Evolutionary conservation across 129 eudicot genomes (phyloP).

Genomic region (Flaveria bidentis): DNA sequence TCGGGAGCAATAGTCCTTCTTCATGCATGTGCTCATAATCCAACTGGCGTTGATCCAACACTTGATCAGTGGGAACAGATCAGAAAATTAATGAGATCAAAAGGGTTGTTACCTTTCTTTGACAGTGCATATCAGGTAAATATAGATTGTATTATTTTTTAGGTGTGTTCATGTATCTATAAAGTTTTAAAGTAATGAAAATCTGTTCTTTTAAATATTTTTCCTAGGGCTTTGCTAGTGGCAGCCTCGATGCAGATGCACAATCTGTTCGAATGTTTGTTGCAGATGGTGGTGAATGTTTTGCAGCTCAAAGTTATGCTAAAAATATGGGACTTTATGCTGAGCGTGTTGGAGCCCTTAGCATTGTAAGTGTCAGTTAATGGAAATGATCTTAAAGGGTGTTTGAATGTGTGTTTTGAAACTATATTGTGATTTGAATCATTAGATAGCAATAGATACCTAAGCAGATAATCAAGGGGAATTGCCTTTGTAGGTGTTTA

Average conservation of each 20-base stretch:
- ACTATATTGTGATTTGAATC: too few species aligned
- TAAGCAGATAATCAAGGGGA: too few species aligned
- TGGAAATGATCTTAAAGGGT: too few species aligned
- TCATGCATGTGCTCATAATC: constrained; percentile 86
- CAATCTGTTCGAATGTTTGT: constrained; percentile 74
- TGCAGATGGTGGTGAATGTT: constrained; percentile 75
- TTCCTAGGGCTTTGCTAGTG: constrained; percentile 79
- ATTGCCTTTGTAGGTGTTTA: too few species aligned
- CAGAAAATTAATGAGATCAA: constrained; percentile 65
- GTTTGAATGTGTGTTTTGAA: too few species aligned
- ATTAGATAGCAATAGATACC: too few species aligned
- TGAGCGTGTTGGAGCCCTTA: constrained; percentile 83
- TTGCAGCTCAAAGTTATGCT: constrained; percentile 74
- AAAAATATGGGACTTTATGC: constrained; percentile 85
- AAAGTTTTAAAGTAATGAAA: not conserved
- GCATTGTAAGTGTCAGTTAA: constrained; percentile 47
- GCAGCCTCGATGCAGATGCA: constrained; percentile 75
- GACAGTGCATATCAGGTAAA: constrained; percentile 86
- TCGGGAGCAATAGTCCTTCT: constrained; percentile 75
- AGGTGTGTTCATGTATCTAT: not conserved
- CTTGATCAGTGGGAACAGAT: constrained; percentile 77
- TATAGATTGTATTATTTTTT: not conserved
- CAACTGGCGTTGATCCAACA: constrained; percentile 87
- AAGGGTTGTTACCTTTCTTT: constrained; percentile 66
- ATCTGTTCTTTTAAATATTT: not conserved